Base-by-base conservation (phyloP, 2,329 filamentous ascomycete genomes). In the Cladosporium sp. region DNA sequence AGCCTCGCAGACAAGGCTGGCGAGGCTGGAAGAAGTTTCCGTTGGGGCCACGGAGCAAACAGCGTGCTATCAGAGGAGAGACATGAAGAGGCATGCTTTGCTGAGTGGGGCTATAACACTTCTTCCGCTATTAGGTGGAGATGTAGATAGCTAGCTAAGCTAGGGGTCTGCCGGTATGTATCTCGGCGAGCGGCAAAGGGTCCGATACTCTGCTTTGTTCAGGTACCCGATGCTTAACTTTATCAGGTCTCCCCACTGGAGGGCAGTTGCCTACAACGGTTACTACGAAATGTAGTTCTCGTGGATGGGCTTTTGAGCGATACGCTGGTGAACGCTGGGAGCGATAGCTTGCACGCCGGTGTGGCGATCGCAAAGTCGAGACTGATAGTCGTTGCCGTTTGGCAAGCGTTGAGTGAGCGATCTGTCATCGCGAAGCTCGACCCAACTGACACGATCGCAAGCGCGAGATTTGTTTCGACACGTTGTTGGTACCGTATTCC, bases 11-110 rank as follows among this genome's bases (percentile, higher is more conserved):
- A 28, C 12, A 24, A 15, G 15, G 19, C 24, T 5, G 36, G 17
- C 4, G 25, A 22, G 17, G 7, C 8, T 32, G 28, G 28, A 9
- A 32, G 28, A n/a, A 10, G 15, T 28, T 25, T 35, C 17, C 45
- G 47, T 35, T 50, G 20, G 34, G 20, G 20, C 12, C 19, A 22
- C 28, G 12, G 8, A 10, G 28, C 8, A 32, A 10, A 32, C 28
- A 32, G 28, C 9, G 28, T 32, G 12, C 28, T 19, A 19, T 19
- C n/a, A 25, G 47, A 20, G 19, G 32, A 55, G 52, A 55, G 34
- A 55, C 52, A 55, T 55, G 52, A 55, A 47, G 52, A 55, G 52
- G 32, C 40, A 55, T 37, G 52, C 52, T 28, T 19, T 55, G 52
- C 52, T 28, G 39, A 22, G 40, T 37, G 37, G 25, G 13, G 28